Base-by-base conservation (phyloP, 148 eudicot species). In the Chenopodium berlandieri region DNA sequence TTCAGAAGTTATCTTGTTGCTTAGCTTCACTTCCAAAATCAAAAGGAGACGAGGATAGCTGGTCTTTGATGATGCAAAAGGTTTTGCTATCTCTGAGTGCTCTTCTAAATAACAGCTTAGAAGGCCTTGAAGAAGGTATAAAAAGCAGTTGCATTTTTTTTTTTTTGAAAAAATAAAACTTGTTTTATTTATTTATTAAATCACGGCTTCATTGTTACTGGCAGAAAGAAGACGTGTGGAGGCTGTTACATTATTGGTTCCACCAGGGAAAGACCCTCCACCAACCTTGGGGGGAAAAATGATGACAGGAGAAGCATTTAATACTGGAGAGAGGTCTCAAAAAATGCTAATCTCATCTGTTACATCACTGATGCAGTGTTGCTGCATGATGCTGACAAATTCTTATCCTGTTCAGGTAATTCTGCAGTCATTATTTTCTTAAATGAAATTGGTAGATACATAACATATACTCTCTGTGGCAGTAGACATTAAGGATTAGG, bases 51-150 rank as follows among this genome's bases (percentile, higher is more conserved):
- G 95, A 83, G 85, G 91, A 88, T 60, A 94, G 95, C 90, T 94
- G 98, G 98, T 88, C 84, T 44, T 78, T 89, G 85, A 86, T 96
- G 98, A 89, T 96, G 91, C 90, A 89, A 79, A 96, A 92, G 87
- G 83, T 96, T 77, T 83, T 94, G 80, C 68, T 92, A 20, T 83
- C 90, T 32, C 68, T 92, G 70, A 87, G 85, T 82, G 40, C 68
- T 80, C 92, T 90, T 79, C 83, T 96, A 76, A 89, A 88, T 85
- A 93, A 88, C 76, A 89, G 87, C 47, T 90, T 96, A 79, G 97
- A 92, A 89, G 97, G 97, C 48, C 88, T 92, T 68, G 99, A 96
- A 88, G 95, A 94, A 86, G 99, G 99, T 94, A 85, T 76, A 31
- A 9, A 13, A 40, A 30, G 54, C 76, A 74, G 46, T 76, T 71